Conservation (phyloP, 2,329 filamentous ascomycete genomes). For the Ceratocystis destructans region DNA sequence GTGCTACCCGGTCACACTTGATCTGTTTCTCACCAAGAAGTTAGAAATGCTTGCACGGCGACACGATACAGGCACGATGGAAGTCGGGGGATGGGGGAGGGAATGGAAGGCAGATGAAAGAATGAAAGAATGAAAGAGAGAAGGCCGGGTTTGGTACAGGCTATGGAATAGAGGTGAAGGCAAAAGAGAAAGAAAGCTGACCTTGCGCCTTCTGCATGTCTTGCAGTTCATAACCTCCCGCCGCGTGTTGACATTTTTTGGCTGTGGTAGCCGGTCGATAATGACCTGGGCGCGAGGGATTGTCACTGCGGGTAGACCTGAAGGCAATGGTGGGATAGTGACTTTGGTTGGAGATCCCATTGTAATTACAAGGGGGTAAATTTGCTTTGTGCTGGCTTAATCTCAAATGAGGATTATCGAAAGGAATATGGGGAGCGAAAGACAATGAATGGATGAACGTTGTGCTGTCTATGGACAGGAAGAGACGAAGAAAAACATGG, state of each 20-base stretch:
- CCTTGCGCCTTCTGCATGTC: slow-evolving; percentile 84
- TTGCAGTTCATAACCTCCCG: slow-evolving; percentile 94
- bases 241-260: slow-evolving; percentile 57
- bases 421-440: too few species aligned
- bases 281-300: slow-evolving; percentile 67
- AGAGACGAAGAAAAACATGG: background rate
- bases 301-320: slow-evolving; percentile 27
- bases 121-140: too few species aligned
- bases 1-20: slow-evolving; percentile 76
- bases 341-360: background rate
- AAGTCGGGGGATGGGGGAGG: too few species aligned
- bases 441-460: too few species aligned
- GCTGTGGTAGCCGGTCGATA: slow-evolving; percentile 63
- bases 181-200: slow-evolving; percentile 28
- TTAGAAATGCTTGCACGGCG: background rate
- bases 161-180: background rate
- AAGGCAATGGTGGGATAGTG: background rate
- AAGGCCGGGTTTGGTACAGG: too few species aligned
- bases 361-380: background rate
- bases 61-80: background rate
- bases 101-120: too few species aligned
- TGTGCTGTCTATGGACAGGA: background rate
- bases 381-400: background rate
- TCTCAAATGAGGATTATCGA: background rate
- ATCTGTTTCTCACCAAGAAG: slow-evolving; percentile 41